phyloP scores from a whole-genome alignment of 2,329 filamentous ascomycete species.

The Sclerotinia nivalis region DNA sequence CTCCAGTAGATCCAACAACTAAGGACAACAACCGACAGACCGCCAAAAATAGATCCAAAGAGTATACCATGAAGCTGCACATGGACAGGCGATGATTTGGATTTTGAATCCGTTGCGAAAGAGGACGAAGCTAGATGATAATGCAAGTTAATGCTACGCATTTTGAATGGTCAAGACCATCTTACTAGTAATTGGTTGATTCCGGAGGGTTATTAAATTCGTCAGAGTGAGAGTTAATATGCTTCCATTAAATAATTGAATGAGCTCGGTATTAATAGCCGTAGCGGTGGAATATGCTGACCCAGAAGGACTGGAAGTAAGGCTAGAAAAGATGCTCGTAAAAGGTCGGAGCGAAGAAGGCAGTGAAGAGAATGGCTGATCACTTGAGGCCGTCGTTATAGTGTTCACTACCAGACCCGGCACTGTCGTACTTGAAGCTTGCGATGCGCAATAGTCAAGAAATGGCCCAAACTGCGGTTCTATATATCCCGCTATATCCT shows the following conservation, averaged over 20 bases:
- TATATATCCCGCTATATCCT: background rate
- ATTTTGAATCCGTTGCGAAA: background rate
- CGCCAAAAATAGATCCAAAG: background rate
- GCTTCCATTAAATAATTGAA: constrained; percentile 3
- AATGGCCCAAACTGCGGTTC: background rate
- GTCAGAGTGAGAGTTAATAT: background rate
- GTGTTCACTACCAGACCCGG: background rate
- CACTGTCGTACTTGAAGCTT: background rate
- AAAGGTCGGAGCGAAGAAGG: background rate
- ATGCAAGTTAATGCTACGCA: background rate
- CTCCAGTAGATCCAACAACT: background rate
- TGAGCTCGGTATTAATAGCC: background rate
- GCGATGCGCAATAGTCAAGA: background rate
- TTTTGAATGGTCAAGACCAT: background rate
- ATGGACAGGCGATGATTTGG: background rate
- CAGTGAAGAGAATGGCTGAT: background rate
- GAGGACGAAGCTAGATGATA: background rate
- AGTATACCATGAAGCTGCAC: background rate
- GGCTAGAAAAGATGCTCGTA: background rate
- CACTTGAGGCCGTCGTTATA: background rate
- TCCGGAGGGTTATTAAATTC: background rate
- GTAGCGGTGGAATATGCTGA: constrained; percentile 6
- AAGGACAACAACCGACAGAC: background rate
- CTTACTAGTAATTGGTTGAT: background rate
- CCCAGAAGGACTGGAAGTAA: background rate